phyloP scores from a whole-genome alignment of 2,329 filamentous ascomycete species.

The Cercospora sesami region DNA sequence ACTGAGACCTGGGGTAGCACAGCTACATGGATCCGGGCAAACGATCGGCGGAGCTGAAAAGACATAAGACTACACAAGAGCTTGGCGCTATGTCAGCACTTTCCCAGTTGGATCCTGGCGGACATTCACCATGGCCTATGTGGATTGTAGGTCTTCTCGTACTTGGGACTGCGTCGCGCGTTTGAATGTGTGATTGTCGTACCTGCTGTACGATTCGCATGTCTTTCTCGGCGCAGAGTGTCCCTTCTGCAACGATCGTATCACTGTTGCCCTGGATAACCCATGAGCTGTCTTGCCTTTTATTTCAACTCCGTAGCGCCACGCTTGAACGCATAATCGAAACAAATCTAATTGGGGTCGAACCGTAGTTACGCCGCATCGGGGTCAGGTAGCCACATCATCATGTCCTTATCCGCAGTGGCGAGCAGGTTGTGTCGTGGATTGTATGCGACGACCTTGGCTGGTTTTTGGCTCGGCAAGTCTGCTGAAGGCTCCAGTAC shows the following conservation, averaged over 20 bases:
- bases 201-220: not conserved
- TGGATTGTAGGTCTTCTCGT: not conserved
- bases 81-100: not conserved
- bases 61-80: not conserved
- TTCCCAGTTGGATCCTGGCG: not conserved
- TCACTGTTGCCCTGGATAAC: not conserved
- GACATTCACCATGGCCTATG: not conserved
- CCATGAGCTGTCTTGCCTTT: not conserved
- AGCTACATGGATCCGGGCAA: not conserved
- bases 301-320: not conserved
- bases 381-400: slow-evolving; percentile 43
- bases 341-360: not conserved
- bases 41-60: not conserved
- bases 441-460: slow-evolving; percentile 80
- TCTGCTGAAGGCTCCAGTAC: slow-evolving; percentile 64
- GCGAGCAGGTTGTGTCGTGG: slow-evolving; percentile 90
- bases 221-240: not conserved
- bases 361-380: slow-evolving; percentile 1
- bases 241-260: not conserved
- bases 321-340: not conserved
- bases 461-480: slow-evolving; percentile 63
- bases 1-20: not conserved
- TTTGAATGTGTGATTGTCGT: not conserved
- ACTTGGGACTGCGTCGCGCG: not conserved
- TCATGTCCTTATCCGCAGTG: slow-evolving; percentile 77